Base-by-base conservation (phyloP, 805 yeast genomes). In the Candida odintsovae region DNA sequence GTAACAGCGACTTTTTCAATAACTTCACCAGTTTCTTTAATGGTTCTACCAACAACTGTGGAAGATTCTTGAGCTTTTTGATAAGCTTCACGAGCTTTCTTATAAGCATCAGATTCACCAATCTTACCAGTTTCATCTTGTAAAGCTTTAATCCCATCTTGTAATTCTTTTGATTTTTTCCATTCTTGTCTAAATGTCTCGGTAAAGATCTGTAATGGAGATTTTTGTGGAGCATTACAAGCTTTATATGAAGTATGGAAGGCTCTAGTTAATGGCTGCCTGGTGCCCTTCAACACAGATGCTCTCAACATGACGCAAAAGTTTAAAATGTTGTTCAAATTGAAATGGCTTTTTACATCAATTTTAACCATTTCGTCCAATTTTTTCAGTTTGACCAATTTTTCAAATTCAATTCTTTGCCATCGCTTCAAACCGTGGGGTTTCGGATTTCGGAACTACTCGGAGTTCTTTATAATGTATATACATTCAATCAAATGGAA, bases 101-200 rank as follows among this genome's bases (percentile, higher is more conserved):
- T 87, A 71, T 87, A 90, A 3, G 98, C 95, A 45, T 90, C 97
- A 42, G 94, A 83, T 57, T 94, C 98, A 28, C 96, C 88, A 65
- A 94, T 77, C 58, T 90, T 81, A 37, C 96, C 98, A 4, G 97
- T 88, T 55, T 95, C 98, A 68, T 90, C 97, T 64, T 89, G 95
- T 46, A 94, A 75, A 15, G 96, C 95, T 67, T 92, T 94, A 62
- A 94, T 89, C 58, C 90, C 89, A 46, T 88, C 90, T 61, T 90
- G 95, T 50, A 94, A 76, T 65, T 94, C 98, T 61, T 78, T 77
- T 43, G 90, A 83, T 65, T 94, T 92, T 64, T 85, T 82, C 83
- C 96, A 90, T 69, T 94, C 99, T 49, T 76, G 74, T 62, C 78
- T 83, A 72, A 94, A 94, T 0, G 98, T 92, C 52, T 94, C 95